Conservation (phyloP, 192 early-diverging fungal species). For the Gamsiella multidivaricata region DNA sequence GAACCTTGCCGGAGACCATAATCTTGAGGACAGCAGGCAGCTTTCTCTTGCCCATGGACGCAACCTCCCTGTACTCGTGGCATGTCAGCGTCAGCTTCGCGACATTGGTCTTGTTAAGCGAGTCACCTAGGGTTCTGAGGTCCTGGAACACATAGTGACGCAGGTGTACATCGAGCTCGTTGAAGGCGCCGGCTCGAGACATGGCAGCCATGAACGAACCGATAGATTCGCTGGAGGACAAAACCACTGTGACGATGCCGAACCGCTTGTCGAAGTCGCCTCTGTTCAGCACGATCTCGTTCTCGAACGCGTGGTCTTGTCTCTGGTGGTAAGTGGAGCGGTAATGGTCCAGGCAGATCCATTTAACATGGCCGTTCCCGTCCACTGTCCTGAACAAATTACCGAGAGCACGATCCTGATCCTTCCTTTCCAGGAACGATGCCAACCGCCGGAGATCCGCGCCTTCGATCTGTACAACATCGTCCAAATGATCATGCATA, state of each 20-base stretch:
- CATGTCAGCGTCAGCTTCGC: constrained; percentile 36
- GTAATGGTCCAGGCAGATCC: constrained; percentile 51
- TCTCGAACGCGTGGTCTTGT: constrained; percentile 40
- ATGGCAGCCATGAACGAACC: constrained; percentile 29
- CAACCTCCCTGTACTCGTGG: constrained; percentile 31
- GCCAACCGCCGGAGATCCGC: constrained; percentile 32
- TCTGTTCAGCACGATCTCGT: constrained; percentile 18
- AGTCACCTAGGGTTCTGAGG: constrained; percentile 13
- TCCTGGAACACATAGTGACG: constrained; percentile 32
- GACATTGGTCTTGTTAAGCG: constrained; percentile 36
- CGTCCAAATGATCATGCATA: neutral
- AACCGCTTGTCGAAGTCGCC: constrained; percentile 39
- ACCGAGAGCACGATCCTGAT: constrained; percentile 35
- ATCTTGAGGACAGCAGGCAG: constrained; percentile 30
- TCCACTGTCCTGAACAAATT: constrained; percentile 47
- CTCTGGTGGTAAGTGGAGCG: constrained; percentile 33
- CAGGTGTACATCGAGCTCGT: constrained; percentile 38
- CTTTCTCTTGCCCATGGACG: constrained; percentile 24
- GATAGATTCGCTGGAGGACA: constrained; percentile 24
- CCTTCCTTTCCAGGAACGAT: constrained; percentile 30
- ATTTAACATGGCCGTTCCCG: constrained; percentile 36
- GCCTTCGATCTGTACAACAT: constrained; percentile 33
- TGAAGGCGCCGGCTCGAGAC: constrained; percentile 31
- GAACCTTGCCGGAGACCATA: constrained; percentile 37
- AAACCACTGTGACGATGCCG: constrained; percentile 22